phyloP scores from a whole-genome alignment of 148 eudicot species.

The Selenicereus undatus region DNA sequence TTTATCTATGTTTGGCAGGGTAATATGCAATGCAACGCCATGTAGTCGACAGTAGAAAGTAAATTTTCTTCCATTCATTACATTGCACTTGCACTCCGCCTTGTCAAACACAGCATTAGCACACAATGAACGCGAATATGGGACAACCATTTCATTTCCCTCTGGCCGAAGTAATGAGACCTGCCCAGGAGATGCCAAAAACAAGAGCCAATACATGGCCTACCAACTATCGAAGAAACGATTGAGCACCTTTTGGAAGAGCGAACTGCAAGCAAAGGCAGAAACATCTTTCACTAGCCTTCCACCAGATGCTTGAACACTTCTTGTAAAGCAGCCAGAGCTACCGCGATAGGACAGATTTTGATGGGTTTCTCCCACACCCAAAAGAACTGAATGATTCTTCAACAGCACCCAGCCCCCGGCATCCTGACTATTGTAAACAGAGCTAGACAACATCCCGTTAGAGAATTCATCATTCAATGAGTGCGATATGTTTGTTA shows the following conservation, averaged over 20 bases:
- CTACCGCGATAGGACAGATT: constrained; percentile 31
- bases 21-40: neutral
- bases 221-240: neutral
- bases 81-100: neutral
- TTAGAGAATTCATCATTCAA: constrained; percentile 33
- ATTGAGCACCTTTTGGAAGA: constrained; percentile 5
- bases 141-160: neutral
- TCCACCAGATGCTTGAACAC: constrained; percentile 44
- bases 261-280: constrained; percentile 23
- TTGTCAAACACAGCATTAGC: neutral
- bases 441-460: constrained; percentile 25
- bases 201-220: neutral
- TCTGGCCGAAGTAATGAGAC: neutral
- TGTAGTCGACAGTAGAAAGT: neutral
- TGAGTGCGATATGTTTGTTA: constrained; percentile 43
- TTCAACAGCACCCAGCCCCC: constrained; percentile 64
- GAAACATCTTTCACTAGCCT: constrained; percentile 31
- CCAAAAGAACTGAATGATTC: constrained; percentile 60
- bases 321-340: constrained; percentile 47
- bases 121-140: neutral
- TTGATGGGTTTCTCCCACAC: constrained; percentile 53
- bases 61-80: neutral
- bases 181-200: neutral
- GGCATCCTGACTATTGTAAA: constrained; percentile 45
- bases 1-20: neutral